Percentiles rank a stretch among this genome's conserved stretches.
These are phyloP conservation scores for Vanrija humicola DNA, from an alignment of 1,284 basidiomycete species.

Conservation along the genomic window DNA sequence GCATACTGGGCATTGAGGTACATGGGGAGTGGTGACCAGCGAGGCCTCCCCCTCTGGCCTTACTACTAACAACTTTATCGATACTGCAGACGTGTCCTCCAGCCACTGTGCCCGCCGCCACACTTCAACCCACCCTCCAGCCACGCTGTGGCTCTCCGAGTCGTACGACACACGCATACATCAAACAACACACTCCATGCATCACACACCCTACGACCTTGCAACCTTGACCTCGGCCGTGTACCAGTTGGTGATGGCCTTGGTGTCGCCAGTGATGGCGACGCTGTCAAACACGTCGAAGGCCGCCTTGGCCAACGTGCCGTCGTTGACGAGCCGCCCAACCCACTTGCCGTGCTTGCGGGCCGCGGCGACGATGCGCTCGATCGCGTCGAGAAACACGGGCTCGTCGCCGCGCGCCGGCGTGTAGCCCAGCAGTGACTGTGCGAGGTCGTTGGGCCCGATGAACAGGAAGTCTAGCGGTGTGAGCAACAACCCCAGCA, in stretches of 20 bases:
- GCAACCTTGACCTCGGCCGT: constrained; percentile 16
- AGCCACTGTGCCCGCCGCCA: too few relatives aligned
- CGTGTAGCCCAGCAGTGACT: constrained; percentile 16
- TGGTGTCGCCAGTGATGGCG: constrained; percentile 30
- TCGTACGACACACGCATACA: too few relatives aligned
- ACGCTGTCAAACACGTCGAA: constrained; percentile 18
- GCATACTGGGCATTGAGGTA: too few relatives aligned
- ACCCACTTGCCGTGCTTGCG: constrained; percentile 30
- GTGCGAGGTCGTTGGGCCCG: constrained; percentile 40
- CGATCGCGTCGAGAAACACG: constrained; percentile 29
- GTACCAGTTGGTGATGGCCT: constrained; percentile 33
- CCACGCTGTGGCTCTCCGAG: too few relatives aligned
- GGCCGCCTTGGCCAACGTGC: constrained; percentile 14
- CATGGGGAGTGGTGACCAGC: too few relatives aligned
- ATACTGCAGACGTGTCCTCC: too few relatives aligned
- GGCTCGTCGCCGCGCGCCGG: constrained; percentile 33
- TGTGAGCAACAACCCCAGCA: not conserved
- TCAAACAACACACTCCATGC: too few relatives aligned
- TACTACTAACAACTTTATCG: too few relatives aligned
- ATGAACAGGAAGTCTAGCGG: constrained; percentile 35
- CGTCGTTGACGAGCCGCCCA: constrained; percentile 29
- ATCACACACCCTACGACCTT: not conserved
- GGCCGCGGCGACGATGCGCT: constrained; percentile 28
- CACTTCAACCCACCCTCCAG: too few relatives aligned
- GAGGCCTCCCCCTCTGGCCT: too few relatives aligned